A percentile compares a stretch with the other conserved stretches of the same genome.
Evolutionary conservation across 2,329 filamentous ascomycete genomes (phyloP).

Genomic region (Penicillium sp.): DNA sequence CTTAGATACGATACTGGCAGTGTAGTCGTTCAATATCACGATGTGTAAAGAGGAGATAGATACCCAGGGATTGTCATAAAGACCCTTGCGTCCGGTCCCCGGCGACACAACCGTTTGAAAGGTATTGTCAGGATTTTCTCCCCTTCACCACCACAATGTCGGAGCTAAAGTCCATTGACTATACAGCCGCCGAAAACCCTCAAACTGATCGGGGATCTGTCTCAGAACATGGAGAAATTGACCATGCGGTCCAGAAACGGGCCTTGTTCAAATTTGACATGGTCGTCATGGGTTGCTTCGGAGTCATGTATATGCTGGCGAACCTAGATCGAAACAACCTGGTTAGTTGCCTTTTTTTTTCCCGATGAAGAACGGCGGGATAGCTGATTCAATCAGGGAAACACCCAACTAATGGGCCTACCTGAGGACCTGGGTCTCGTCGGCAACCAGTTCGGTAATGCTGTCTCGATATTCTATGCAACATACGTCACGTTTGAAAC

Average conservation of each 20-base stretch:
- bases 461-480: constrained; percentile 73
- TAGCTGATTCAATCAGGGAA: constrained; percentile 52
- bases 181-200: too few species aligned
- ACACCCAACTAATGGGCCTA: constrained; percentile 68
- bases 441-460: constrained; percentile 71
- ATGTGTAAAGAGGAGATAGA: too few species aligned
- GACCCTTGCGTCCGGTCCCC: too few species aligned
- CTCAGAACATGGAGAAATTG: background rate
- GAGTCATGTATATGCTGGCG: constrained; percentile 60
- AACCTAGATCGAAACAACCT: background rate
- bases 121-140: too few species aligned
- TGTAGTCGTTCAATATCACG: too few species aligned
- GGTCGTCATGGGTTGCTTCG: background rate
- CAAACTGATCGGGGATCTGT: too few species aligned
- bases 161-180: too few species aligned
- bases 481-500: constrained; percentile 76
- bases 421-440: constrained; percentile 64
- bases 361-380: too few species aligned
- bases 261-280: background rate
- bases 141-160: too few species aligned
- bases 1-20: too few species aligned
- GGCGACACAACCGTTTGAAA: too few species aligned
- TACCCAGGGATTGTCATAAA: too few species aligned
- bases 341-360: background rate
- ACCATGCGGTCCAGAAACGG: background rate